phyloP scores from a whole-genome alignment of 2,329 filamentous ascomycete genomes.

The Aspergillus ibericus region DNA sequence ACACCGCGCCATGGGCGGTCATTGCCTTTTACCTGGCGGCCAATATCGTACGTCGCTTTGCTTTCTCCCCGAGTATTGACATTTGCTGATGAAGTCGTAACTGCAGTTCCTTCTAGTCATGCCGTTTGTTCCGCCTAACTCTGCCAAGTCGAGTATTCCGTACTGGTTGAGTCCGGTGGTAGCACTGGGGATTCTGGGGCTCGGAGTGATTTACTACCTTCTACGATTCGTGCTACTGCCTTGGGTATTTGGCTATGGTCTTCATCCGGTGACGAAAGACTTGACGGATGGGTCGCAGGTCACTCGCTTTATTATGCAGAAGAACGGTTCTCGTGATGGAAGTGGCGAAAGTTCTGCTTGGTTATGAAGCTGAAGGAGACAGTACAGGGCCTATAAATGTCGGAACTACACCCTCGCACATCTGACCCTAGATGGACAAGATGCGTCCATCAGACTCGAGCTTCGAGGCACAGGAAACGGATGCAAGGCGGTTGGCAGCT shows the following conservation, averaged over 20 bases:
- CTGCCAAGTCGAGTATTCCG: conserved; percentile 16
- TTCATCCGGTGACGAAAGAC: conserved; percentile 10
- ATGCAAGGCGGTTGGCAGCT: neutral
- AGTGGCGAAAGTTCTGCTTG: neutral
- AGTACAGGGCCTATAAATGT: neutral
- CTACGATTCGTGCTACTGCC: conserved; percentile 16
- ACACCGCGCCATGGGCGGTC: conserved; percentile 18
- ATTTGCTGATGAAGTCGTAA: neutral
- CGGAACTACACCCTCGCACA: neutral
- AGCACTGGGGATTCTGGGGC: conserved; percentile 15
- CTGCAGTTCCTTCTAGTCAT: conserved; percentile 20
- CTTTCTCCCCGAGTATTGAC: no score
- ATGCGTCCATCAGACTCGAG: neutral
- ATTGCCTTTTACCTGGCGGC: conserved; percentile 20
- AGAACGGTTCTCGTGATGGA: no score
- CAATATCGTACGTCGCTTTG: conserved; percentile 14
- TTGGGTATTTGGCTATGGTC: conserved; percentile 15
- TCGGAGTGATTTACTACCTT: conserved; percentile 18
- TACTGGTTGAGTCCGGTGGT: conserved; percentile 22
- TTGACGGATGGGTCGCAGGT: conserved; percentile 21
- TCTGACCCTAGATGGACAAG: neutral
- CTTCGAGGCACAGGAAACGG: neutral
- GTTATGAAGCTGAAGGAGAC: neutral
- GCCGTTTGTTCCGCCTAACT: conserved; percentile 21
- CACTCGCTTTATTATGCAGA: neutral